Conservation (phyloP, 148 eudicot genomes). For the Drosera capensis region DNA sequence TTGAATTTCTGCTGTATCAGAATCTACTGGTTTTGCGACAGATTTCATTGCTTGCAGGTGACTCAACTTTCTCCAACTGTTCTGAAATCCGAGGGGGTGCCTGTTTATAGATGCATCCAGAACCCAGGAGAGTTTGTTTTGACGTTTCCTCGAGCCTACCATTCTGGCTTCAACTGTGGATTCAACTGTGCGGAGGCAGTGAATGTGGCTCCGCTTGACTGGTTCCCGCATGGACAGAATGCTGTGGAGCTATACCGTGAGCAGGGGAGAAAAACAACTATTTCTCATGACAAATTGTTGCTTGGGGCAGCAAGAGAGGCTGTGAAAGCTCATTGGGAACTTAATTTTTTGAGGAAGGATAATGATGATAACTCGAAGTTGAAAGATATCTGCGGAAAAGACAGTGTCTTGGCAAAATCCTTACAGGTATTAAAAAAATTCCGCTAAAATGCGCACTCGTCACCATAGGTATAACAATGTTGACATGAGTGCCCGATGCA, state of each 20-base stretch:
- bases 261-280: conserved; percentile 74
- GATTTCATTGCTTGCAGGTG: no score
- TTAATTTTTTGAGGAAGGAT: conserved; percentile 52
- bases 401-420: conserved; percentile 72
- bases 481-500: no score
- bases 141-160: conserved; percentile 96
- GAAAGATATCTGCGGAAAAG: conserved; percentile 83
- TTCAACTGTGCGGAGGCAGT: conserved; percentile 99
- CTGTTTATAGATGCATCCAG: conserved; percentile 84
- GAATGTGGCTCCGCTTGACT: conserved; percentile 95
- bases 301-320: conserved; percentile 96
- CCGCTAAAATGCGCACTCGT: no score
- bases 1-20: no score
- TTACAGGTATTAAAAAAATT: conserved; percentile 89
- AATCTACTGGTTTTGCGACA: no score
- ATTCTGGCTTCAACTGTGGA: conserved; percentile 88
- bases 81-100: conserved; percentile 72
- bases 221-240: conserved; percentile 92
- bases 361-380: conserved; percentile 62
- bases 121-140: conserved; percentile 83
- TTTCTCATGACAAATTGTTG: conserved; percentile 93
- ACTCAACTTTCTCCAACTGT: conserved; percentile 93
- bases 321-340: conserved; percentile 93
- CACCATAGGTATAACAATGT: no score
- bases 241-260: conserved; percentile 96